A percentile compares a stretch with the other conserved stretches of the same genome.
phyloP scores from a whole-genome alignment of 225 moss, liverwort and hornwort genomes.

The Sphagnum contortum region DNA sequence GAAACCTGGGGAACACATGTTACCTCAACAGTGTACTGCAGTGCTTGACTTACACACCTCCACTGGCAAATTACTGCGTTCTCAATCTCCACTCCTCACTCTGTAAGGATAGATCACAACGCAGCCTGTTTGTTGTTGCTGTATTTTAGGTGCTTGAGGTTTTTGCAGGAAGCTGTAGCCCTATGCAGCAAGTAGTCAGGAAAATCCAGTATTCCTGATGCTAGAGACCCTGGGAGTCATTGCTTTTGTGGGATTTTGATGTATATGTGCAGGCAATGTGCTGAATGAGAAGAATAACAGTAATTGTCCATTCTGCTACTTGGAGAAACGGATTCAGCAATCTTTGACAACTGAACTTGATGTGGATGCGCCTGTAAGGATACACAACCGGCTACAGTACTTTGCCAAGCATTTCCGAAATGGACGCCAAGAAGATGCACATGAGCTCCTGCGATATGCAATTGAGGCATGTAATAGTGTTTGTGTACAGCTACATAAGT shows the following conservation, averaged over 20 bases:
- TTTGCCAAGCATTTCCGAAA: constrained; percentile 75
- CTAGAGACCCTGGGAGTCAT: too few species aligned
- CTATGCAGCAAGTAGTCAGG: too few species aligned
- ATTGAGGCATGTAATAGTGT: constrained; percentile 74
- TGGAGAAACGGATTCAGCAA: constrained; percentile 68
- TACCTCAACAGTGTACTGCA: constrained; percentile 85
- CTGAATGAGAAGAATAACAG: constrained; percentile 54
- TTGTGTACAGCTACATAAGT: constrained; percentile 62
- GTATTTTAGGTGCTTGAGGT: too few species aligned
- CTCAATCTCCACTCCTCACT: constrained; percentile 52
- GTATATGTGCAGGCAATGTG: constrained; percentile 39
- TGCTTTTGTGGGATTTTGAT: too few species aligned
- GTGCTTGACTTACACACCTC: constrained; percentile 82
- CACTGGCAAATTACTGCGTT: constrained; percentile 71
- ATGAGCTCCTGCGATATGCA: constrained; percentile 75
- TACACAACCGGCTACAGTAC: constrained; percentile 59
- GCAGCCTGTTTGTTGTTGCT: too few species aligned
- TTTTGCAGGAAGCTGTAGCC: too few species aligned
- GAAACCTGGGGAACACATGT: constrained; percentile 79
- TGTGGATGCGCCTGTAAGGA: constrained; percentile 59
- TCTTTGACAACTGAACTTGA: constrained; percentile 45
- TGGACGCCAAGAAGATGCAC: constrained; percentile 81
- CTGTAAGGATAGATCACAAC: constrained; percentile 18
- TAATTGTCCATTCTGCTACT: constrained; percentile 74
- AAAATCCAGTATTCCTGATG: too few species aligned